A percentile compares a stretch with the other conserved stretches of the same genome.
Conservation (phyloP, 768 basidiomycete genomes). For the Amanita thiersii region DNA sequence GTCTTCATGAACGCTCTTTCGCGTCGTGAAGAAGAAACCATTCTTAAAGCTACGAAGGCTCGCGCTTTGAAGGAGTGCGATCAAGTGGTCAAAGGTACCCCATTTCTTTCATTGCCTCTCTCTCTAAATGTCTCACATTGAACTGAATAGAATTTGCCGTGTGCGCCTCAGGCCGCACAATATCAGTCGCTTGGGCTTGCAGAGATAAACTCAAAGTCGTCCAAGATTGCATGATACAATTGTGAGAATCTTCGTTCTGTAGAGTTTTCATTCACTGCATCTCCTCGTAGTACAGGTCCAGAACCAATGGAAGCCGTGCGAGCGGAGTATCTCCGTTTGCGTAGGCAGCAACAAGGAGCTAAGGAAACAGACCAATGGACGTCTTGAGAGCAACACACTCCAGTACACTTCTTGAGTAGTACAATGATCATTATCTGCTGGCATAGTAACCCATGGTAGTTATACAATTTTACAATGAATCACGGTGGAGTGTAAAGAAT, state of each 20-base stretch:
- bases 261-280: slow-evolving; percentile 4
- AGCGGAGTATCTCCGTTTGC: slow-evolving; percentile 63
- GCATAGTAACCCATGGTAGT: too few species aligned
- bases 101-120: slow-evolving; percentile 6
- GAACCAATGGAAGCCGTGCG: slow-evolving; percentile 69
- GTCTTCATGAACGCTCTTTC: slow-evolving; percentile 75
- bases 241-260: slow-evolving; percentile 36
- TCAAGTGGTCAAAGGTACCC: slow-evolving; percentile 58
- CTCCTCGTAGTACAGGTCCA: slow-evolving; percentile 51
- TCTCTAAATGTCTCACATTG: slow-evolving; percentile 1
- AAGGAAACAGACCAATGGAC: not conserved
- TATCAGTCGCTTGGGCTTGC: slow-evolving; percentile 86
- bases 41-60: slow-evolving; percentile 75
- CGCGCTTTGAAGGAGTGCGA: slow-evolving; percentile 77
- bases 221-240: slow-evolving; percentile 74
- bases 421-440: too few species aligned
- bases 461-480: too few species aligned
- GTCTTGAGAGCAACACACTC: not conserved
- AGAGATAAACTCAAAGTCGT: slow-evolving; percentile 57
- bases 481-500: not conserved
- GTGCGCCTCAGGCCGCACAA: slow-evolving; percentile 73
- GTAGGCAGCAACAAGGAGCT: slow-evolving; percentile 30
- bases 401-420: not conserved
- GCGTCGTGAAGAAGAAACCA: slow-evolving; percentile 79
- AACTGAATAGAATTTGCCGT: slow-evolving; percentile 62